phyloP scores from a whole-genome alignment of 2,329 filamentous ascomycete genomes.

The Fusarium proliferatum region DNA sequence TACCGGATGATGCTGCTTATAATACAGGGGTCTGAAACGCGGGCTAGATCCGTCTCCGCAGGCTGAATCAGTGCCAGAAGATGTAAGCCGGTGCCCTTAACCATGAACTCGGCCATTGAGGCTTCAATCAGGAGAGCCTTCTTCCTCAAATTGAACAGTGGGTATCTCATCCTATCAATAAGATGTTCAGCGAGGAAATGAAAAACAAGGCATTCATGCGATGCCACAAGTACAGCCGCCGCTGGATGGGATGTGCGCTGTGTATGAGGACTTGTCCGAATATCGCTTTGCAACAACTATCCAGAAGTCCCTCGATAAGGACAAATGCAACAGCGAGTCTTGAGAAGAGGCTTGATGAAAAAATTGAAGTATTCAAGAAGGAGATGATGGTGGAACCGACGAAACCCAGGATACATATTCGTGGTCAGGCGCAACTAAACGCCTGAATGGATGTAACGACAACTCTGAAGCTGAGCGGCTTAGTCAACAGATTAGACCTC shows the following conservation, averaged over 20 bases:
- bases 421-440: neutral
- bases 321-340: neutral
- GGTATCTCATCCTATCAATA: neutral
- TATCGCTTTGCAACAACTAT: neutral
- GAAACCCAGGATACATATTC: neutral
- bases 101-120: neutral
- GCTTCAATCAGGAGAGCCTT: neutral
- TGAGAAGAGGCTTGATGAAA: neutral
- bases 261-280: neutral
- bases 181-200: neutral
- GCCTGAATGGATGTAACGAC: neutral
- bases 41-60: accelerated
- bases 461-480: too few species aligned
- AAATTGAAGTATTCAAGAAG: neutral
- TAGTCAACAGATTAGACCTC: neutral
- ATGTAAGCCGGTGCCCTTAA: neutral
- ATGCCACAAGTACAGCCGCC: neutral
- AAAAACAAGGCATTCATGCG: slow-evolving; percentile 2
- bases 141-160: neutral
- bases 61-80: neutral
- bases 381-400: neutral
- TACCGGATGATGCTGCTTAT: slow-evolving; percentile 39
- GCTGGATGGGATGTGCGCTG: neutral
- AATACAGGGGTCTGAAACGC: neutral
- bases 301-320: neutral